A percentile compares a stretch with the other conserved stretches of the same genome.
Conservation (phyloP, 768 basidiomycete genomes). For the Rhizopogon rudus region DNA sequence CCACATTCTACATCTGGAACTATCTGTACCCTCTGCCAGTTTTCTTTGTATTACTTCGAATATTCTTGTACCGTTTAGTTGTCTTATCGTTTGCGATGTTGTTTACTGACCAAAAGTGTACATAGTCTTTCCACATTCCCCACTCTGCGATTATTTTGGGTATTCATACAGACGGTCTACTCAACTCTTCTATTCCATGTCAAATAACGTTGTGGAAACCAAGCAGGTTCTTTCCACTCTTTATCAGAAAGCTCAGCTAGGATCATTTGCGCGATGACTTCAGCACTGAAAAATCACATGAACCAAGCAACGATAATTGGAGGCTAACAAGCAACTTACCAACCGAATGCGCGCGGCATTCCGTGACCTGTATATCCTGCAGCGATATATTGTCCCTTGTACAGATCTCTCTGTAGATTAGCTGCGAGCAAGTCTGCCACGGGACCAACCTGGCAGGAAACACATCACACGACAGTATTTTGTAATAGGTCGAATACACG, state of each 20-base stretch:
- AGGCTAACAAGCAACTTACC: conserved; percentile 25
- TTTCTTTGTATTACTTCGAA: background rate
- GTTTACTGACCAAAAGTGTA: background rate
- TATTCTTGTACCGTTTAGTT: background rate
- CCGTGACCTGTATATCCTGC: conserved; percentile 73
- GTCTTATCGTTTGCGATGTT: background rate
- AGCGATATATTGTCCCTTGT: conserved; percentile 58
- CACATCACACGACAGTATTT: background rate
- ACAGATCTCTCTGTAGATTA: conserved; percentile 2
- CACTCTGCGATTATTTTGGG: background rate
- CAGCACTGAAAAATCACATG: conserved; percentile 39
- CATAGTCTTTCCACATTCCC: background rate
- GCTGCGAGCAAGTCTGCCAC: background rate
- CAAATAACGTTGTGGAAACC: conserved; percentile 57
- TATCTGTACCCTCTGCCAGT: background rate
- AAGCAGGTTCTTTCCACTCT: conserved; percentile 49
- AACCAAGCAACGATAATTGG: background rate
- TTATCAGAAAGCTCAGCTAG: conserved; percentile 37
- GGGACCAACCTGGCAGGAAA: conserved; percentile 1
- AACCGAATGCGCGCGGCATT: conserved; percentile 67
- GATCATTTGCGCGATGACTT: conserved; percentile 59
- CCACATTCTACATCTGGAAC: background rate
- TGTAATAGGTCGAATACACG: conserved; percentile 17
- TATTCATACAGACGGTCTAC: background rate
- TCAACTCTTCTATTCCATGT: conserved; percentile 24